Evolutionary conservation across 2,329 filamentous ascomycete species (phyloP).

Genomic region (Pleoardoris graminearum): DNA sequence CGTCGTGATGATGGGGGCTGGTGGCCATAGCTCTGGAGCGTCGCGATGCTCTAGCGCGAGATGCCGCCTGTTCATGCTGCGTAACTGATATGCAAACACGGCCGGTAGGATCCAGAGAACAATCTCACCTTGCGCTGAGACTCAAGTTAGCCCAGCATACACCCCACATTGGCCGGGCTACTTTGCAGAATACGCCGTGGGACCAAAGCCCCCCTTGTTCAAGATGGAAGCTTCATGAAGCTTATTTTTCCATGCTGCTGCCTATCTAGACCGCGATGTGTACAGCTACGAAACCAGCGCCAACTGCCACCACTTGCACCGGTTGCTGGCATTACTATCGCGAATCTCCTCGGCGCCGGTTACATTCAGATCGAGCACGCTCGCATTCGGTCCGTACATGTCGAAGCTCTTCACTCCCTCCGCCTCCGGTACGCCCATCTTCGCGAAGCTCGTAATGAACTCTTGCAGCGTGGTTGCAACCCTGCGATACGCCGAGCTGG

Average conservation of each 20-base stretch:
- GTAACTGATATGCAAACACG: too few species aligned
- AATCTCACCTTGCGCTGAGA: too few species aligned
- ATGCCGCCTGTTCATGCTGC: background rate
- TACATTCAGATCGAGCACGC: slow-evolving; percentile 51
- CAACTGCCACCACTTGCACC: slow-evolving; percentile 61
- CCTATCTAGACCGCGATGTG: too few species aligned
- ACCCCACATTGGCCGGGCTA: too few species aligned
- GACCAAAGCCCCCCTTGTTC: too few species aligned
- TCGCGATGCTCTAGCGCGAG: slow-evolving; percentile 10
- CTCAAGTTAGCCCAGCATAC: too few species aligned
- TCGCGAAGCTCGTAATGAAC: slow-evolving; percentile 51
- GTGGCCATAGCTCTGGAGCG: slow-evolving; percentile 23
- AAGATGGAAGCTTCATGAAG: too few species aligned
- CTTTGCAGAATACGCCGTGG: too few species aligned
- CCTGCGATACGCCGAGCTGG: slow-evolving; percentile 18
- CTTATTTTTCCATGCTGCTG: too few species aligned
- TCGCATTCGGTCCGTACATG: slow-evolving; percentile 51
- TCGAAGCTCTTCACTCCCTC: slow-evolving; percentile 50
- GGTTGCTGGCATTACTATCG: slow-evolving; percentile 53
- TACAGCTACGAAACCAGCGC: slow-evolving; percentile 42
- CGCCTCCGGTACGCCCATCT: slow-evolving; percentile 44
- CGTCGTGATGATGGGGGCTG: slow-evolving; percentile 15
- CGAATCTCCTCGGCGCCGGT: slow-evolving; percentile 46
- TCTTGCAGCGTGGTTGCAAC: slow-evolving; percentile 52
- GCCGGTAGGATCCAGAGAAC: too few species aligned